Base-by-base conservation (phyloP, 1,139 yeast genomes). In the Saccharomyces hybrid region DNA sequence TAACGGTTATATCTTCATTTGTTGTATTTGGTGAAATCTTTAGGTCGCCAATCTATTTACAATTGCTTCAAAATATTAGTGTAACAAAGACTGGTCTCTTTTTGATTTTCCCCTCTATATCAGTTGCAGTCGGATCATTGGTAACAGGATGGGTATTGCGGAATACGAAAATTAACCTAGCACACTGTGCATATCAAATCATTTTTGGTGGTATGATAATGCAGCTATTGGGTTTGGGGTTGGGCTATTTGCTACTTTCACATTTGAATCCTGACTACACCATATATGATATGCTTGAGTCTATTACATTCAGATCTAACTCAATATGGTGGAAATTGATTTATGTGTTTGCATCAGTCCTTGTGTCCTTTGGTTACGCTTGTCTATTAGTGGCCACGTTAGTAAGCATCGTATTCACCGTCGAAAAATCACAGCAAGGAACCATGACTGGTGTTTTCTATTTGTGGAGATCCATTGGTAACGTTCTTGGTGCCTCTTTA, bases 41-140 rank as follows among this genome's bases (percentile, higher is more conserved):
- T 62, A 77, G 80, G 59, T 73, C 79, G 1, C 88, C 86, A 0
- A 69, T 82, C 4, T 82, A 76, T 61, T 73, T 77, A 52, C 78
- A 81, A 49, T 63, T 83, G 3, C 80, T 81, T 0, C 76, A 81
- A 67, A 74, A 75, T 44, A 69, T 80, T 14, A 62, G 78, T 9
- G 78, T 83, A 1, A 76, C 83, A 1, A 71, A 72, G 50, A 78
- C 79, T 48, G 87, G 87, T n/a, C 65, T 62, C 59, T 81, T 58
- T 73, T 79, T 60, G 69, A 75, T 70, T 73, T 81, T 70, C 65
- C 81, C 69, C 75, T 81, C 61, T 2, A 55, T 75, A 14, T 66
- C 78, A 1, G 75, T 78, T 2, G 79, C 89, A 0, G 54, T 74
- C 16, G 88, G 89, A 0, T 82, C 89, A 0, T 68, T 84, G n/a